Base-by-base conservation (phyloP, 768 basidiomycete genomes). In the Lentinula raphanica region DNA sequence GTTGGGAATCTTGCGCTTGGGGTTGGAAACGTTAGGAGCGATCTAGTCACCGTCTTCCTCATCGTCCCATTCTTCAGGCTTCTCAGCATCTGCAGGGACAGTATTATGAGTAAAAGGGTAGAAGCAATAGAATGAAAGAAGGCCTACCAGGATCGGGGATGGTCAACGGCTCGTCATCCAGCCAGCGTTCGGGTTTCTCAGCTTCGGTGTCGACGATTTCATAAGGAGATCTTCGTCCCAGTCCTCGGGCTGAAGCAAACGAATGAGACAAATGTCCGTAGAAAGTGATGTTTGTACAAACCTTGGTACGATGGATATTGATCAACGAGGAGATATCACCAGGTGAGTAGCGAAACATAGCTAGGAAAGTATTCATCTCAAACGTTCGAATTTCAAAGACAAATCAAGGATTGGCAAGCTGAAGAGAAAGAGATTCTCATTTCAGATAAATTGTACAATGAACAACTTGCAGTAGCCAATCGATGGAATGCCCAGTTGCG, bases 11-110 rank as follows among this genome's bases (percentile, higher is more conserved):
- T 91, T 87, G 64, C 86, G 84, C 69, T 85, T 89, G 62, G 96
- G 92, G 82, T 99, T 99, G 59, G 81, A 74, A 58, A 98, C 79
- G 58, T 85, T 85, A 29, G 97, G 95, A 6, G 95, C 82, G 63
- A 98, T 84, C 94, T 94, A 99, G 69, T 98, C 96, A 71, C 97
- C 97, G 65, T 99, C 96, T 71, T 98, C 97, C 69, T 98, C 97
- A 65, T 98, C 96, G 67, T 97, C 94, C 97, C 97, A 99, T 72
- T 99, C 97, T 70, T 99, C 97, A 5, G 97, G 97, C 79, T 97
- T 98, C 73, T 87, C 84, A 39, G 91, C 84, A 63, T 93, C 91
- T 85, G 58, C 2, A 63, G 3, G n/a, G n/a, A n/a, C n/a, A n/a
- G n/a, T n/a, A n/a, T n/a, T n/a, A n/a, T n/a, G n/a, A n/a, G n/a